Percentiles rank a stretch among this genome's conserved stretches.
These are phyloP conservation scores for Hemileia vastatrix DNA, from an alignment of 1,284 basidiomycete genomes.

Conservation along the genomic window DNA sequence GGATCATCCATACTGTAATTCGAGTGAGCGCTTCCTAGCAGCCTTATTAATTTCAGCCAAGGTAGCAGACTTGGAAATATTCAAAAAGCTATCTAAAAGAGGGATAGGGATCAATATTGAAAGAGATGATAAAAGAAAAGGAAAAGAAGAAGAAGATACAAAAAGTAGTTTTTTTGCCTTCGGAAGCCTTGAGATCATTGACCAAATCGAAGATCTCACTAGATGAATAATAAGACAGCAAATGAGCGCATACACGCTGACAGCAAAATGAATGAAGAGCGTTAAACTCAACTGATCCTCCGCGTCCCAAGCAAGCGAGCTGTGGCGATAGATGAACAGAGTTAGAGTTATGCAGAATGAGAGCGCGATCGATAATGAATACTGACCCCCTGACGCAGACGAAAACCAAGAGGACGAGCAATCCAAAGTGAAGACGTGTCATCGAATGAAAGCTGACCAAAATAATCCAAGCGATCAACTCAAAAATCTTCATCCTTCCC, in stretches of 20 bases:
- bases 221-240: background rate
- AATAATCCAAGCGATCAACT: too few relatives aligned
- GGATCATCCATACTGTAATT: slow-evolving; percentile 59
- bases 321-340: too few relatives aligned
- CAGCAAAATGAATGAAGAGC: background rate
- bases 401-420: too few relatives aligned
- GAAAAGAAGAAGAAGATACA: slow-evolving; percentile 72
- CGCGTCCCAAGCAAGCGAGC: slow-evolving; percentile 20
- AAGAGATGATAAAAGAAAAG: slow-evolving; percentile 39
- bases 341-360: too few relatives aligned
- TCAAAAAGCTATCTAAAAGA: slow-evolving; percentile 33
- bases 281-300: slow-evolving; percentile 14
- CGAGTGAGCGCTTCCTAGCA: slow-evolving; percentile 66
- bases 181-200: slow-evolving; percentile 63
- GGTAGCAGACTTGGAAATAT: slow-evolving; percentile 31
- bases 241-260: background rate
- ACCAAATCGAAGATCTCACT: slow-evolving; percentile 91
- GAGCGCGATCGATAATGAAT: too few relatives aligned
- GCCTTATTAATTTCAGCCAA: slow-evolving; percentile 69
- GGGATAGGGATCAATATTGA: background rate
- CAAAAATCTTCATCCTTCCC: too few relatives aligned
- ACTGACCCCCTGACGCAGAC: too few relatives aligned
- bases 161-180: slow-evolving; percentile 81
- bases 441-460: too few relatives aligned
- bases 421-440: too few relatives aligned